Conservation (phyloP, 225 moss, liverwort and hornwort species). For the Pseudoscleropodium purum region DNA sequence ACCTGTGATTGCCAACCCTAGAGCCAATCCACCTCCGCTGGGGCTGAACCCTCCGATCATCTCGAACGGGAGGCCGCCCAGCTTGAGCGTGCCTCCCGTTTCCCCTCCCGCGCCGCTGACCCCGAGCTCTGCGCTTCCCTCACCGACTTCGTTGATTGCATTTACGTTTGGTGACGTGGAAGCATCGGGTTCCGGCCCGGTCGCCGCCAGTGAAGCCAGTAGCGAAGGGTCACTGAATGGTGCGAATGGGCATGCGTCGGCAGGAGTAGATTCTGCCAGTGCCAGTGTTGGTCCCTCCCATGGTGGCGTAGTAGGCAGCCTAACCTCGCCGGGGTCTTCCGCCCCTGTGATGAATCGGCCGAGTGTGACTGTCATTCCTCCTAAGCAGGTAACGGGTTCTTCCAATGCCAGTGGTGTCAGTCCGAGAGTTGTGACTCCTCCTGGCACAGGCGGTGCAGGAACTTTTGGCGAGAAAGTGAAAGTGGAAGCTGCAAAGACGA, state of each 20-base stretch:
- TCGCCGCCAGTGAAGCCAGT: conserved; percentile 17
- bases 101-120: conserved; percentile 29
- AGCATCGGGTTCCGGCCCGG: conserved; percentile 39
- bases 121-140: conserved; percentile 40
- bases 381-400: conserved; percentile 42
- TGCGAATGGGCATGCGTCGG: conserved; percentile 39
- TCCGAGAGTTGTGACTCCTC: conserved; percentile 54
- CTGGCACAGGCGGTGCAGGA: conserved; percentile 42
- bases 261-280: conserved; percentile 20
- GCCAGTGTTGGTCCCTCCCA: conserved; percentile 5
- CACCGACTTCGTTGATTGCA: conserved; percentile 28
- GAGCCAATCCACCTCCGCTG: conserved; percentile 23
- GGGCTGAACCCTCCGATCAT: conserved; percentile 17
- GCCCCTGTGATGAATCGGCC: conserved; percentile 29
- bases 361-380: conserved; percentile 37
- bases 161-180: conserved; percentile 96
- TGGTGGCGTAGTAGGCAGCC: conserved; percentile 21
- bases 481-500: conserved; percentile 43
- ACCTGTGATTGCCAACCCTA: conserved; percentile 12
- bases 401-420: conserved; percentile 46
- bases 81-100: conserved; percentile 29
- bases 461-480: conserved; percentile 54
- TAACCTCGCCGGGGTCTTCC: conserved; percentile 12
- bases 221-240: conserved; percentile 22
- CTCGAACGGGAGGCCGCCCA: conserved; percentile 46